phyloP scores from a whole-genome alignment of 2,329 filamentous ascomycete species.

The Aspergillus novofumigatus region DNA sequence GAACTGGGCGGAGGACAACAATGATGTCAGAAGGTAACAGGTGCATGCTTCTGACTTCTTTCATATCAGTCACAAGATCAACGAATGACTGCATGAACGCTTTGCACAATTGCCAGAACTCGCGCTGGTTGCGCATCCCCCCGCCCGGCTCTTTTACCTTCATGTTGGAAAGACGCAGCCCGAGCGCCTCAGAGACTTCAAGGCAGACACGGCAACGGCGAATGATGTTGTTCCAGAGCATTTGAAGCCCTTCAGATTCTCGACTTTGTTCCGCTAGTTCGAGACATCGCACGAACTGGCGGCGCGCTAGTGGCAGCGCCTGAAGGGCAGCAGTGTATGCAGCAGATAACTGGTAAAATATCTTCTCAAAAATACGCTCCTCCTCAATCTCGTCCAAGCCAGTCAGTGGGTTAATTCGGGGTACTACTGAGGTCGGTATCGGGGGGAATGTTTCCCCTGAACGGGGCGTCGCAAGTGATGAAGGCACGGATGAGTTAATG shows the following conservation, averaged over 20 bases:
- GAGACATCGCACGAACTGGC: constrained; percentile 62
- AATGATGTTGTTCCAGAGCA: constrained; percentile 67
- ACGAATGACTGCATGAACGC: constrained; percentile 47
- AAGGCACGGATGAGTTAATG: constrained; percentile 45
- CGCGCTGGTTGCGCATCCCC: constrained; percentile 54
- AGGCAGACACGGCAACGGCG: constrained; percentile 67
- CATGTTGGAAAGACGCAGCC: constrained; percentile 69
- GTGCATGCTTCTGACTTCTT: constrained; percentile 44
- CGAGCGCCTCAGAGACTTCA: constrained; percentile 68
- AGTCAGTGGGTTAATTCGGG: constrained; percentile 50
- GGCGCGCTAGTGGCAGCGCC: constrained; percentile 65
- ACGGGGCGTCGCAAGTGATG: constrained; percentile 62
- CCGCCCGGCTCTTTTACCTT: constrained; percentile 80
- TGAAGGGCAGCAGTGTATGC: constrained; percentile 70
- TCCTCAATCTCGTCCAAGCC: constrained; percentile 69
- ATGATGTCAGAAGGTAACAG: constrained; percentile 63
- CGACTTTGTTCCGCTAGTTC: constrained; percentile 60
- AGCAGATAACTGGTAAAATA: constrained; percentile 70
- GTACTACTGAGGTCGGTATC: constrained; percentile 42
- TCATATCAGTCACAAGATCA: constrained; percentile 45
- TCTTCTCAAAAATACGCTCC: constrained; percentile 74
- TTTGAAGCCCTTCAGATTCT: constrained; percentile 56
- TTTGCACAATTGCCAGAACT: constrained; percentile 69
- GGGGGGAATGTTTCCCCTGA: constrained; percentile 74
- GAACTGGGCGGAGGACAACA: constrained; percentile 70